Conservation (phyloP, 306 rosid genomes). For the Lablab purpureus region DNA sequence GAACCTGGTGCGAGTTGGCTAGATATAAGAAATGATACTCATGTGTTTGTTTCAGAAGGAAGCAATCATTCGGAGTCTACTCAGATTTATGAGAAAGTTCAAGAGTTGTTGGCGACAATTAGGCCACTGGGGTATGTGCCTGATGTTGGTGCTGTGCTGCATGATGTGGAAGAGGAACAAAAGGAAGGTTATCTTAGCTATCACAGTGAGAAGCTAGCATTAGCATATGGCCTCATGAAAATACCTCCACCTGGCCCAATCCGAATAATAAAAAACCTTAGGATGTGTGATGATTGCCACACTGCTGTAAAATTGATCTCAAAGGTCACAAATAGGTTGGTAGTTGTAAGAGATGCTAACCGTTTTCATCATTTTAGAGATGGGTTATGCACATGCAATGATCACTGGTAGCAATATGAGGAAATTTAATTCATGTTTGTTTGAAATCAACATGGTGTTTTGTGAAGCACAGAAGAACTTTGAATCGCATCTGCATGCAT, state of each 20-base stretch:
- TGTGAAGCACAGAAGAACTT: not conserved
- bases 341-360: slow-evolving; percentile 76
- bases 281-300: slow-evolving; percentile 90
- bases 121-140: slow-evolving; percentile 73
- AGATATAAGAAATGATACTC: slow-evolving; percentile 66
- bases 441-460: not conserved
- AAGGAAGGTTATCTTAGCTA: slow-evolving; percentile 76
- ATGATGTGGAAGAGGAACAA: slow-evolving; percentile 78
- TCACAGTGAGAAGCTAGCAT: slow-evolving; percentile 88
- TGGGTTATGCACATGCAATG: slow-evolving; percentile 71
- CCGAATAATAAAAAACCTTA: slow-evolving; percentile 76
- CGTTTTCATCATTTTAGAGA: slow-evolving; percentile 81
- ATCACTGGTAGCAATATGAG: slow-evolving; percentile 65
- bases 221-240: slow-evolving; percentile 78
- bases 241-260: slow-evolving; percentile 70
- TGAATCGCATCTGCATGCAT: too few relatives aligned
- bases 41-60: slow-evolving; percentile 71
- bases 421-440: not conserved
- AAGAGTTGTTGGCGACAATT: slow-evolving; percentile 66
- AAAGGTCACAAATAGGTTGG: slow-evolving; percentile 60
- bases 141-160: slow-evolving; percentile 61
- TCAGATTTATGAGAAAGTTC: slow-evolving; percentile 70
- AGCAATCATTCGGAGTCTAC: slow-evolving; percentile 71
- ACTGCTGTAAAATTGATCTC: slow-evolving; percentile 74
- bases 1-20: slow-evolving; percentile 93